These are phyloP conservation scores for Lepidium campestre DNA, from an alignment of 441 rosid genomes.

Conservation along the genomic window DNA sequence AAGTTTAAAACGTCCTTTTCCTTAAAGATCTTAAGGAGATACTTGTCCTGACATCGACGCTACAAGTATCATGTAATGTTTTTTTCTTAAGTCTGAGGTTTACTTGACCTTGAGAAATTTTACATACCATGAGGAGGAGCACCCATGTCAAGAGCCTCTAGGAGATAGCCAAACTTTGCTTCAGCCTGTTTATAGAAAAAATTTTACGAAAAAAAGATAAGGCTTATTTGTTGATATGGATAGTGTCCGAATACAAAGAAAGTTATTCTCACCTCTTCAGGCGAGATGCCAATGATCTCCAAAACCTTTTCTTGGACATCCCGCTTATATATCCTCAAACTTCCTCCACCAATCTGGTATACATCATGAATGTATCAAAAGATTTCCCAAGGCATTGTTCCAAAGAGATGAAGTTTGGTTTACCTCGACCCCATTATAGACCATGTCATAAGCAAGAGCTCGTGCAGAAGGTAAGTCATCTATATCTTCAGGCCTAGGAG, in stretches of 20 bases:
- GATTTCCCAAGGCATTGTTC: slow-evolving; percentile 8
- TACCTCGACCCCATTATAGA: slow-evolving; percentile 97
- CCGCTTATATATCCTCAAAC: slow-evolving; percentile 88
- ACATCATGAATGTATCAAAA: not conserved
- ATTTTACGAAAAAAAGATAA: not conserved
- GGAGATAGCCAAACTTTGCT: slow-evolving; percentile 85
- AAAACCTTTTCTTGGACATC: slow-evolving; percentile 83
- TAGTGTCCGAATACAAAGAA: not conserved
- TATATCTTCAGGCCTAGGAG: slow-evolving; percentile 88
- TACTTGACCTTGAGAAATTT: not conserved
- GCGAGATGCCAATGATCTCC: slow-evolving; percentile 74
- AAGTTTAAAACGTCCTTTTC: not conserved
- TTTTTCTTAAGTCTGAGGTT: not conserved
- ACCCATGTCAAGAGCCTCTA: slow-evolving; percentile 96
- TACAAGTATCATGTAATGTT: not conserved
- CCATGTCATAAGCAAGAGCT: slow-evolving; percentile 97
- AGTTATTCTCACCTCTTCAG: slow-evolving; percentile 56
- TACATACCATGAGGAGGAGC: slow-evolving; percentile 94
- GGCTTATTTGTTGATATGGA: not conserved
- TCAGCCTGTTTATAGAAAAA: slow-evolving; percentile 55
- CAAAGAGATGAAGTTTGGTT: slow-evolving; percentile 6
- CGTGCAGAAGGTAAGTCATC: slow-evolving; percentile 79
- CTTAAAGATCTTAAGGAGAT: not conserved
- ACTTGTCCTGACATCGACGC: not conserved
- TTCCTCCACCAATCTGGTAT: slow-evolving; percentile 94